These are phyloP conservation scores for Picochlorum costavermella DNA, from an alignment of 139 green algal species.

Conservation along the genomic window DNA sequence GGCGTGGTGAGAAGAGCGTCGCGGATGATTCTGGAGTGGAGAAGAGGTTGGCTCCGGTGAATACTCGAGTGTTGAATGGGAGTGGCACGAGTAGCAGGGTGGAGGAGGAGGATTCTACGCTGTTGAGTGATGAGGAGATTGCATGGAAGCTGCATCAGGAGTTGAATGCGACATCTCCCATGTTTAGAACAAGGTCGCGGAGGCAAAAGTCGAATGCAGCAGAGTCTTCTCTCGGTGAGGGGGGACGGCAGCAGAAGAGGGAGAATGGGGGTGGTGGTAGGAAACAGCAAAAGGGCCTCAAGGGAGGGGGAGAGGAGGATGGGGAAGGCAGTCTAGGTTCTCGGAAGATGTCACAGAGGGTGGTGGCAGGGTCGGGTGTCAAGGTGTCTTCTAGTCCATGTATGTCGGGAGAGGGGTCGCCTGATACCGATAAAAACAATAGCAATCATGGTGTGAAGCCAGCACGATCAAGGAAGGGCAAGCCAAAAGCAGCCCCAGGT, in stretches of 20 bases:
- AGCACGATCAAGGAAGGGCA: not conserved
- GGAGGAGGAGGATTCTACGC: constrained; percentile 1
- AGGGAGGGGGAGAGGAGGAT: not conserved
- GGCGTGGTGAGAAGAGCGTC: too few relatives aligned
- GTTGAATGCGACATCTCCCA: constrained; percentile 18
- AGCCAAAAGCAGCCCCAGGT: not conserved
- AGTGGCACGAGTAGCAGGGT: too few relatives aligned
- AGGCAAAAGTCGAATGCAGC: not conserved
- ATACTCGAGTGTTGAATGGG: too few relatives aligned
- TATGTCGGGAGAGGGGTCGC: not conserved
- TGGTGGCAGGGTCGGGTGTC: not conserved
- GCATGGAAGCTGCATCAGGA: constrained; percentile 52
- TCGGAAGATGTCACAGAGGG: not conserved
- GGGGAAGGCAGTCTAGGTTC: not conserved
- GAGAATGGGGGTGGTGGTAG: not conserved
- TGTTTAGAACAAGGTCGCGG: constrained; percentile 22
- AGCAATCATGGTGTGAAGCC: not conserved
- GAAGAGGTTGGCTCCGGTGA: too few relatives aligned
- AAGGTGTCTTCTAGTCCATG: not conserved
- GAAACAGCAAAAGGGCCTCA: not conserved
- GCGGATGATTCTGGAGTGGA: too few relatives aligned
- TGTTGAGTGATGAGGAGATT: constrained; percentile 45
- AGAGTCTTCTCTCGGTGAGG: not conserved
- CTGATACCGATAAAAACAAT: not conserved
- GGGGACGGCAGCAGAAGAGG: not conserved